These are phyloP conservation scores for Wallacemonas sp. DNA, from an alignment of 208 protist species.

Conservation along the genomic window DNA sequence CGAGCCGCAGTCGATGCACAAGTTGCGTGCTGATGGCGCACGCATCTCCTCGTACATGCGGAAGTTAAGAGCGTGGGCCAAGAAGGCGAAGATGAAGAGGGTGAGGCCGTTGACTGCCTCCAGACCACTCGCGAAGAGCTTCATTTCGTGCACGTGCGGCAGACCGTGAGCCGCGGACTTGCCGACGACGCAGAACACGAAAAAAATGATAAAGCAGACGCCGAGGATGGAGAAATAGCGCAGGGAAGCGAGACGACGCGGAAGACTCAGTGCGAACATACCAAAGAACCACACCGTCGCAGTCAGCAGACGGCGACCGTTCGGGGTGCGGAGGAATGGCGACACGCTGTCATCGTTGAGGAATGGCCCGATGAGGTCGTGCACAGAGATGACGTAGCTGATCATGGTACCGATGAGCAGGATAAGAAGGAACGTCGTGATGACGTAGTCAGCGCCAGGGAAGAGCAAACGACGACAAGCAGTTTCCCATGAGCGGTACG, in stretches of 20 bases:
- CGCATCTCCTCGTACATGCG: slow-evolving; percentile 41
- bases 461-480: slow-evolving; percentile 57
- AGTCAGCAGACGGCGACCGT: slow-evolving; percentile 47
- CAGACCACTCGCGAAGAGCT: slow-evolving; percentile 27
- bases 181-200: slow-evolving; percentile 60
- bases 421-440: slow-evolving; percentile 49
- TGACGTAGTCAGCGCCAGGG: slow-evolving; percentile 55
- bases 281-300: slow-evolving; percentile 51
- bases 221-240: slow-evolving; percentile 72
- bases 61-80: slow-evolving; percentile 47
- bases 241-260: slow-evolving; percentile 66
- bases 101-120: slow-evolving; percentile 44
- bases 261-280: slow-evolving; percentile 60
- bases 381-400: slow-evolving; percentile 60
- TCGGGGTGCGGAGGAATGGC: slow-evolving; percentile 26
- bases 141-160: slow-evolving; percentile 36
- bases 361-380: slow-evolving; percentile 43
- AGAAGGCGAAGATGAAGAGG: slow-evolving; percentile 61
- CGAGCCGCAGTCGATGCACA: slow-evolving; percentile 19
- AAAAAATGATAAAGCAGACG: slow-evolving; percentile 55
- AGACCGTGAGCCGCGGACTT: slow-evolving; percentile 35
- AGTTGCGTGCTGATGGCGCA: slow-evolving; percentile 13
- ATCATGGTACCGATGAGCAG: slow-evolving; percentile 50
- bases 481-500: slow-evolving; percentile 48
- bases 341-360: slow-evolving; percentile 28